These are phyloP conservation scores for Fraxinus paxiana DNA, from an alignment of 305 asterid genomes.

Conservation along the genomic window DNA sequence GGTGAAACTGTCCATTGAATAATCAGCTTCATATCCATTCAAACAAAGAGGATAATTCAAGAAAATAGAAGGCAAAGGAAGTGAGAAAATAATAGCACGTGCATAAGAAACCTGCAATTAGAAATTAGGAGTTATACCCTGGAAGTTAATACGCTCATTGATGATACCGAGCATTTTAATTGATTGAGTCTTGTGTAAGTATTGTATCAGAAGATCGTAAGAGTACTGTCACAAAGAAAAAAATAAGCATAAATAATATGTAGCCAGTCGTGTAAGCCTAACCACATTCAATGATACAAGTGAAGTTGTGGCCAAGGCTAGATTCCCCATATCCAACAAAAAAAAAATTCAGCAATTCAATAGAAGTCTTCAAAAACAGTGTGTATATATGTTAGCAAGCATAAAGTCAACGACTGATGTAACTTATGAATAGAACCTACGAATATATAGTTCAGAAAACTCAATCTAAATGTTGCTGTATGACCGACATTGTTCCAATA, in stretches of 20 bases:
- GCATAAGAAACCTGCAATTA: conserved; percentile 1
- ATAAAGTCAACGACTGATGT: background rate
- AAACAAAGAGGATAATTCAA: conserved; percentile 10
- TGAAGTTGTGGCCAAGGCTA: background rate
- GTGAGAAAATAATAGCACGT: conserved; percentile 7
- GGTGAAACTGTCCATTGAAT: conserved; percentile 65
- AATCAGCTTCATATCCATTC: conserved; percentile 17
- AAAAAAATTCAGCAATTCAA: background rate
- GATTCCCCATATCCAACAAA: background rate
- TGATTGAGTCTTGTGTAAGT: conserved; percentile 77
- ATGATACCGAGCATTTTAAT: conserved; percentile 82
- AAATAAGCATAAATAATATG: conserved; percentile 15
- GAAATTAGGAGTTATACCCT: conserved; percentile 43
- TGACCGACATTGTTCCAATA: background rate
- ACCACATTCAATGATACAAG: background rate
- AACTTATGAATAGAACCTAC: background rate
- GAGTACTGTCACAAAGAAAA: conserved; percentile 54
- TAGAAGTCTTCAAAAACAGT: background rate
- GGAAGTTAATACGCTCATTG: conserved; percentile 88
- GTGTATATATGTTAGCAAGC: background rate
- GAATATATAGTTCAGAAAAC: background rate
- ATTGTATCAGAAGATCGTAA: conserved; percentile 79
- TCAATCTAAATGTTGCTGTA: conserved; percentile 7
- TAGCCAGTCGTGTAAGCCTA: background rate
- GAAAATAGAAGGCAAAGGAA: background rate